phyloP scores from a whole-genome alignment of 148 eudicot genomes.

The Rhododendron molle region DNA sequence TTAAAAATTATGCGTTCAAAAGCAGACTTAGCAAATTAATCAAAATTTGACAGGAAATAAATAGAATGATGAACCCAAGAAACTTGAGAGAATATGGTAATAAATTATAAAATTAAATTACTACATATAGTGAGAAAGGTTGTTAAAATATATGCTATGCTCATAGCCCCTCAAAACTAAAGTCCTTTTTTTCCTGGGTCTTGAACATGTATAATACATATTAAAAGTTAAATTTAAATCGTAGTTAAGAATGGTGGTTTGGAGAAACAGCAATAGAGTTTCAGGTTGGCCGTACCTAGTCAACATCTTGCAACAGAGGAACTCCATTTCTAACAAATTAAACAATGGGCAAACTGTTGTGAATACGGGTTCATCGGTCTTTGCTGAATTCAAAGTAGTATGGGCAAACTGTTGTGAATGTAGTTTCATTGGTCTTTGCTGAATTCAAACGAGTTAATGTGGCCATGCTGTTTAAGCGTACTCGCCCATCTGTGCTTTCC shows the following conservation, averaged over 20 bases:
- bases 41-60: too few relatives aligned
- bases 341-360: too few relatives aligned
- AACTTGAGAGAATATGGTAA: too few relatives aligned
- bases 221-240: neutral
- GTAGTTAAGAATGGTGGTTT: neutral
- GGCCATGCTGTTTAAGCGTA: neutral
- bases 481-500: neutral
- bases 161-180: neutral
- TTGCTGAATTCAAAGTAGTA: too few relatives aligned
- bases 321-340: neutral
- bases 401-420: neutral
- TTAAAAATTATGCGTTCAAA: too few relatives aligned
- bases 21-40: too few relatives aligned
- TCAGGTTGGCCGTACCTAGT: neutral
- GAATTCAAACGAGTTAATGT: too few relatives aligned
- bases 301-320: neutral
- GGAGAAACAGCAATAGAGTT: neutral
- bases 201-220: neutral
- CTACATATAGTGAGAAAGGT: neutral
- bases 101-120: too few relatives aligned
- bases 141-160: neutral
- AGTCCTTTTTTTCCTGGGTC: neutral
- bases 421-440: neutral
- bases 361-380: too few relatives aligned
- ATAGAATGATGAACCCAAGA: too few relatives aligned